Percentiles rank a stretch among this genome's conserved stretches.
Conservation (phyloP, 805 yeast genomes). For the Hanseniaspora singularis region DNA sequence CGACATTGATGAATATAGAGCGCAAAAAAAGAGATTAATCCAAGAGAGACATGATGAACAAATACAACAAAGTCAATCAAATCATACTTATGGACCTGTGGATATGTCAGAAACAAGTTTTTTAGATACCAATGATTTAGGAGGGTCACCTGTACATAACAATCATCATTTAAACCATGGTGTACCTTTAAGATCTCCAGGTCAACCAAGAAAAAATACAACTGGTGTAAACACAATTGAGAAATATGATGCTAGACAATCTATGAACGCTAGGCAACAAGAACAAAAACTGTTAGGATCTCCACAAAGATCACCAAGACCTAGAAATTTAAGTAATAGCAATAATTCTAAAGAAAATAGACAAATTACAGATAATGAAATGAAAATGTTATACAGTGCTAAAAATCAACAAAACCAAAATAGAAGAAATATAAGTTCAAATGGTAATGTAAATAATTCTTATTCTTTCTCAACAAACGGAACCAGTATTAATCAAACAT, state of each 20-base stretch:
- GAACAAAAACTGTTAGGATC: constrained; percentile 14
- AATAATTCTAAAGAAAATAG: constrained; percentile 14
- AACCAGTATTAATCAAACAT: constrained; percentile 19
- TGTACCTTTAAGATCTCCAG: constrained; percentile 87
- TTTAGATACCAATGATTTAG: constrained; percentile 27
- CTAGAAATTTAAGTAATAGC: constrained; percentile 13
- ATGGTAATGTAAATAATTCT: not conserved
- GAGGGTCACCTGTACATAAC: constrained; percentile 16
- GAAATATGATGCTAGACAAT: constrained; percentile 15
- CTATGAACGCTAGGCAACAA: constrained; percentile 13
- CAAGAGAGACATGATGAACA: constrained; percentile 27
- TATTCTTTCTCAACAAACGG: not conserved
- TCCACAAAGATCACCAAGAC: constrained; percentile 12
- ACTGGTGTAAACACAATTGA: constrained; percentile 28
- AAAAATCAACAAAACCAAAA: constrained; percentile 15
- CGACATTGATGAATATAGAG: constrained; percentile 48
- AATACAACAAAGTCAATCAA: constrained; percentile 19
- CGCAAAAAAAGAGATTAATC: constrained; percentile 34
- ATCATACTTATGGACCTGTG: not conserved
- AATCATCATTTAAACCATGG: constrained; percentile 46
- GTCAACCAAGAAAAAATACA: constrained; percentile 78
- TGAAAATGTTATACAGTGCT: constrained; percentile 15
- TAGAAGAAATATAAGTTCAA: constrained; percentile 14
- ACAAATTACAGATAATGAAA: constrained; percentile 7
- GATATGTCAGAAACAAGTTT: constrained; percentile 30